A percentile compares a stretch with the other conserved stretches of the same genome.
These are phyloP conservation scores for Diaporthe amygdali DNA, from an alignment of 2,329 filamentous ascomycete species.

Conservation along the genomic window DNA sequence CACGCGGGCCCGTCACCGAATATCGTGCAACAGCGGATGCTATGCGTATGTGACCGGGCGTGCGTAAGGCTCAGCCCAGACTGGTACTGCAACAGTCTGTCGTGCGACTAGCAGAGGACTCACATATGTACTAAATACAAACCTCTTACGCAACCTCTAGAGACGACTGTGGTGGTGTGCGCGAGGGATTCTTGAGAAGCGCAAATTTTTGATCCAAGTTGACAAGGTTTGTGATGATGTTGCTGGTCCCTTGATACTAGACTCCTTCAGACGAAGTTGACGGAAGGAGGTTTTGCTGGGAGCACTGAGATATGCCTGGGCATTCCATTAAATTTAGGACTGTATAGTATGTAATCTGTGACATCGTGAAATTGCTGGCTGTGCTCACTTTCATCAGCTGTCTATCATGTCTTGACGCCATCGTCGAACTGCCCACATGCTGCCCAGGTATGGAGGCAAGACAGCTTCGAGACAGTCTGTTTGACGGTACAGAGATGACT, in stretches of 20 bases:
- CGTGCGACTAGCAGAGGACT: neutral
- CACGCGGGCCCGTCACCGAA: neutral
- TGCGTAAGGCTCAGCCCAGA: neutral
- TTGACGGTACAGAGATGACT: neutral
- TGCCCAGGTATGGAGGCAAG: neutral
- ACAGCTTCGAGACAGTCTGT: neutral
- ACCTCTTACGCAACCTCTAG: too few species aligned
- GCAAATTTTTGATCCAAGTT: too few species aligned
- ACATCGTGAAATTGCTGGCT: neutral
- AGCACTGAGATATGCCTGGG: too few species aligned
- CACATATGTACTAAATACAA: neutral
- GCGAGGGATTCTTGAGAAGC: too few species aligned
- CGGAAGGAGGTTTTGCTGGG: too few species aligned
- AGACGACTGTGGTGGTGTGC: too few species aligned
- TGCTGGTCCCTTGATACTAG: too few species aligned
- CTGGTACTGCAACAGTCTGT: neutral
- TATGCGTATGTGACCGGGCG: neutral
- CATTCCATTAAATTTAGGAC: neutral
- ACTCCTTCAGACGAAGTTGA: too few species aligned
- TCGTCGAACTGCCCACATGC: neutral
- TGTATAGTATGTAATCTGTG: neutral
- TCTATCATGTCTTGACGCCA: too few species aligned
- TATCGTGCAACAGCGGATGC: neutral
- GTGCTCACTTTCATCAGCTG: neutral
- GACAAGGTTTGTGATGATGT: too few species aligned